Evolutionary conservation across 2,329 filamentous ascomycete genomes (phyloP), one percentile per base, ranked within the genome.

Genomic region (Dissoconium aciculare): DNA sequence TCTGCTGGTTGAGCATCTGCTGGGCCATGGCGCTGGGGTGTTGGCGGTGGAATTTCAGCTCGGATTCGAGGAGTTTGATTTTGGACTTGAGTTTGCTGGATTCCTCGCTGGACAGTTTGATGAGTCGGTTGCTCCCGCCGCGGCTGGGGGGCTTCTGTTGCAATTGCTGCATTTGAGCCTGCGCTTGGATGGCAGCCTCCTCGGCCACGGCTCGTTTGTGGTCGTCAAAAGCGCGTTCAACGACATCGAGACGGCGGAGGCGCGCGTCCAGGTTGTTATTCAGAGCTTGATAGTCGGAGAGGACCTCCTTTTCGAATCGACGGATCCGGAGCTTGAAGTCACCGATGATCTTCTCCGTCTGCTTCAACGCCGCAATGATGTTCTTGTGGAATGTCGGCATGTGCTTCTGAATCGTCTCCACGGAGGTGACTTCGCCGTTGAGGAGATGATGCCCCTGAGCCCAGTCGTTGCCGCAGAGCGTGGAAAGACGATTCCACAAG

Each of bases 381-480:
- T 94, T 95, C 54, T 85, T 82, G 49, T 78, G 81, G 58, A 95
- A 95, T 1, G 79, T 81, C 0, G 80, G 77, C 4, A 95, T 66
- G 57, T 89, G 83, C 29, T 76, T 85, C 1, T 76, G 74, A 38
- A 98, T 79, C 10, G 84, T 75, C 47, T 94, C 87, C 17, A 91
- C 66, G 9, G 78, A 83, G 0, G 85, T 83, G 5, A 92, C 60
- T 36, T 87, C 80, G 12, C 84, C 82, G 46, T 89, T 87, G 50
- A 95, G 80, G 14, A 93, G 71, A 34, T 78, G 78, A 54, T 95
- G 85, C 47, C 78, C 74, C 53, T 93, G 80, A 4, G 80, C 73
- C 87, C 89, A 98, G 50, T 95, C 89, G 0, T 74, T 69, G 8
- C 89, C 89, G 47, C 89, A 95, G 26, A 95, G 67, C 0, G 72